These are phyloP conservation scores for Annona squamosa DNA, from an alignment of 164 flowering plant genomes.

Conservation along the genomic window DNA sequence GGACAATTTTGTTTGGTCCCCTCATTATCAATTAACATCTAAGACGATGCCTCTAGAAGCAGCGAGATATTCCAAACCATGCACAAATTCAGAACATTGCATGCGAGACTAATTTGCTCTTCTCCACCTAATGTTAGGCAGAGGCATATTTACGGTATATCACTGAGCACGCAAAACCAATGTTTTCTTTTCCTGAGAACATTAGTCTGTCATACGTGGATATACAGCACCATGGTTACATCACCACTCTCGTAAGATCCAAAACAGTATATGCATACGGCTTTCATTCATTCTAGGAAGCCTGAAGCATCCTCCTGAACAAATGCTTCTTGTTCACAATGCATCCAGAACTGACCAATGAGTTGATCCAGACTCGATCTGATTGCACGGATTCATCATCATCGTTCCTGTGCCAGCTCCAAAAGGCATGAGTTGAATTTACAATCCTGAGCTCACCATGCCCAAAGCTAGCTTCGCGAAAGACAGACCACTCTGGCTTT, in stretches of 20 bases:
- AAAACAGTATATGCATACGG: background rate
- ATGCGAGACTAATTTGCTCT: too few relatives aligned
- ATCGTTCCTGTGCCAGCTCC: constrained; percentile 97
- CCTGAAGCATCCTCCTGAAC: constrained; percentile 43
- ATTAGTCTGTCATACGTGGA: background rate
- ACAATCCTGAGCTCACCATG: constrained; percentile 83
- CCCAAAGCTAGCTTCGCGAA: constrained; percentile 97
- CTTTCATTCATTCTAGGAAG: constrained; percentile 21
- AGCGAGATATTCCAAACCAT: too few relatives aligned
- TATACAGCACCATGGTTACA: background rate
- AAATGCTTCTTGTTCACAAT: constrained; percentile 27
- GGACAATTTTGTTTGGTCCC: too few relatives aligned
- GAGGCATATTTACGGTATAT: too few relatives aligned
- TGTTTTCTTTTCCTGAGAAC: too few relatives aligned
- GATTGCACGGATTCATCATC: constrained; percentile 81
- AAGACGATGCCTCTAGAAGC: too few relatives aligned
- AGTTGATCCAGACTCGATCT: constrained; percentile 74
- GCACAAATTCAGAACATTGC: too few relatives aligned
- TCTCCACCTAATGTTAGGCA: too few relatives aligned
- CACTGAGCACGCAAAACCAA: too few relatives aligned
- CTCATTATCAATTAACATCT: too few relatives aligned
- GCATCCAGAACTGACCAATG: constrained; percentile 60
- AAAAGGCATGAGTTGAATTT: constrained; percentile 70
- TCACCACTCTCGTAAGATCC: background rate
- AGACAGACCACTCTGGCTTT: constrained; percentile 80